Evolutionary conservation across 2,329 filamentous ascomycete genomes (phyloP), one percentile per base, ranked within the genome.

Genomic region (Mollisia scopiformis): DNA sequence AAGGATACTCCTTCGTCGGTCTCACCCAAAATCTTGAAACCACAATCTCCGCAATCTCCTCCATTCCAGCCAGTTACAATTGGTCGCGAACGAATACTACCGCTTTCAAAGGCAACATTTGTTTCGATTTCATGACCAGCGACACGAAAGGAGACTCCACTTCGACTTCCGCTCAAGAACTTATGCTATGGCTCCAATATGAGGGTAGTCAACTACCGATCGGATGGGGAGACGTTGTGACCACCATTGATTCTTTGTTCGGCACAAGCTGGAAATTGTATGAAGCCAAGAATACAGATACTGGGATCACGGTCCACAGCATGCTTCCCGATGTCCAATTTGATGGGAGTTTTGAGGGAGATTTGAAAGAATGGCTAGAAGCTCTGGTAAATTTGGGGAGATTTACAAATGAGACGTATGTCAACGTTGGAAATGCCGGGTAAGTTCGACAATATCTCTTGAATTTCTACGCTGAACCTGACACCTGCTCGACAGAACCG

Each of bases 71-170:
- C 7, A 47, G 25, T 28, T 47, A 47, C 43, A 47, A 13, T 6
- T 47, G 43, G 43, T 25, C 43, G 27, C 43, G 43, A 25, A 47
- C 43, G 19, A 47, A 47, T 16, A 47, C 21, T 6, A 47, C 43
- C 23, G 43, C 43, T 11, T 47, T 47, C 43, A 47, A 47, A 47
- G 43, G 43, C 43, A 47, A 47, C 19, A 21, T 47, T 21, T 47
- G 43, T 16, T 47, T 47, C 25, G 43, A 47, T 16, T 47, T 47
- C 43, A 47, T 47, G 43, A 47, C 43, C 43, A 47, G 43, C 43
- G 19, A 47, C n/a, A 47, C 43, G n/a, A 47, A 47, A 47, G 43
- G 43, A 6, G 43, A 47, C 43, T 47, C 43, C 10, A 47, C 43
- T 10, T 47, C 43, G 8, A 25, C 43, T 47, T 47, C 43, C 7